Base-by-base conservation (phyloP, 768 basidiomycete genomes). In the Phylloporus sp. region DNA sequence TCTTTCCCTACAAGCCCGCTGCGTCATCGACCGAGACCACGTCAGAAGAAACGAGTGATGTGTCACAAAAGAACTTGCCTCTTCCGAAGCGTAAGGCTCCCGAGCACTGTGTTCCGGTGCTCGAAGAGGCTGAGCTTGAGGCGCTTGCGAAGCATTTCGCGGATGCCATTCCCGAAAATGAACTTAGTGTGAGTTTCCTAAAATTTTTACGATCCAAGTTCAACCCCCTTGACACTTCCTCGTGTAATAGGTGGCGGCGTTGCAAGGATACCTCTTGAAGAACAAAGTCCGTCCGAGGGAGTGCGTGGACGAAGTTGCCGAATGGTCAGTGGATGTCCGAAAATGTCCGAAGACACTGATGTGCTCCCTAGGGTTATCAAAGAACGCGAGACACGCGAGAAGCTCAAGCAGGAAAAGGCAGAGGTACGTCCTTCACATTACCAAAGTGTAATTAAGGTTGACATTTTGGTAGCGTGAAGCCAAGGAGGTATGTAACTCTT, bases 251-350 rank as follows among this genome's bases (percentile, higher is more conserved):
- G 88, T 92, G 52, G 91, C 91, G 24, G 76, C 80, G 43, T 77
- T 92, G 57, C 91, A 92, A 74, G 91, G 91, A 3, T 92, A 92
- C 66, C 76, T 93, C 34, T 75, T 91, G 52, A 88, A 87, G 78
- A 92, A 92, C 70, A 91, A 93, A 78, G 85, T 91, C 12, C 84
- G 91, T n/a, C 91, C 91, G 35, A 78, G 80, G 53, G 88, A 92
- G 68, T 88, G 85, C 56, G 90, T 93, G 9, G 84, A 85, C 6
- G 90, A 91, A 66, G 86, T 87, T 23, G 75, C 68, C 27, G 84
- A 82, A 40, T 95, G 92, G 90, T 74, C 67, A 40, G 72, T 65
- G 8, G 15, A 46, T 10, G 41, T 52, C 47, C 53, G 51, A 56
- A 31, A 3, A 12, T 48, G 9, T 15, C 56, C 53, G 43, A 49